Evolutionary conservation across 176 grass and related monocot genomes (phyloP), one percentile per base, ranked within the genome.

Genomic region (Olyra latifolia): DNA sequence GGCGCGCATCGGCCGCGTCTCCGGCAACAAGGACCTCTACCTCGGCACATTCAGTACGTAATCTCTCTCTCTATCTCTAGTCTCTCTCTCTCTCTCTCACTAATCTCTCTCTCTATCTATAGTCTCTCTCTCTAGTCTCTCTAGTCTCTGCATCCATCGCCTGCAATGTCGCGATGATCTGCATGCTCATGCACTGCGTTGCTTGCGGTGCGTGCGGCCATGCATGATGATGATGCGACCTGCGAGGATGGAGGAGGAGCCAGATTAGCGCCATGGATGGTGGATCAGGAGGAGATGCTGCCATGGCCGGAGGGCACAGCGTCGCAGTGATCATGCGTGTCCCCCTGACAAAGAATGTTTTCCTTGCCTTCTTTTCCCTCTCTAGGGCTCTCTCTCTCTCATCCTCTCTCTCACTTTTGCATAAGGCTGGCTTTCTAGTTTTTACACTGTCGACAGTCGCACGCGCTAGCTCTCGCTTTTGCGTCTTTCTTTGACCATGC

Each of bases 21-120:
- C 97, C 50, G 97, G 97, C 69, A 99, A 99, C 90, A 99, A 99
- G 81, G 97, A 99, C 86, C 97, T 99, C 90, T 99, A 99, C 83
- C 93, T 99, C 49, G 97, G 97, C 85, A 99, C 97, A 0, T 99
- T 96, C 93, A 95, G 96, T 98, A 78, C 66, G 89, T 61, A 30
- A 35, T 35, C 32, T 35, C 2, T 4, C 23, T 20, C 11, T 32
- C 35, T n/a, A n/a, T n/a, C 50, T 7, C n/a, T 28, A 71, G 9
- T 71, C 14, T 39, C 4, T 5, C 45, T 32, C 8, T 12, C 27
- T 1, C n/a, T 7, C 2, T 52, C 15, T 77, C 23, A n/a, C n/a
- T n/a, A n/a, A n/a, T n/a, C n/a, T n/a, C n/a, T n/a, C n/a, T n/a
- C n/a, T n/a, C n/a, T n/a, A n/a, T n/a, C n/a, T n/a, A n/a, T n/a